These are phyloP conservation scores for Sporothrix humicola DNA, from an alignment of 2,329 filamentous ascomycete genomes.

Conservation along the genomic window DNA sequence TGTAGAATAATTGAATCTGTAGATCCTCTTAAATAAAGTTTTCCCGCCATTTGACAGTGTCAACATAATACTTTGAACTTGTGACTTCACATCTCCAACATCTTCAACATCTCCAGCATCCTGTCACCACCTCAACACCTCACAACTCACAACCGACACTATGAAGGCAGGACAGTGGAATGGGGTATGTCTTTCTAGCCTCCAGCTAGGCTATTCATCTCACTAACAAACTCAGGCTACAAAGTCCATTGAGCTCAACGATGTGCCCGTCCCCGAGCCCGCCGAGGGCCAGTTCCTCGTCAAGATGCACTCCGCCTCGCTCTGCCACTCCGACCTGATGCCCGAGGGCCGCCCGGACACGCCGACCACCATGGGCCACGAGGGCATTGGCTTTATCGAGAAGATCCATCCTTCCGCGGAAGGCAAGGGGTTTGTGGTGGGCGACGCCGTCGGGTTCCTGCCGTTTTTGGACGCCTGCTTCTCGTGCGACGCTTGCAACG, in stretches of 20 bases:
- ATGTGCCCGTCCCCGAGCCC: conserved; percentile 26
- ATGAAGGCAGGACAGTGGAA: conserved; percentile 23
- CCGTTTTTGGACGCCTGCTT: conserved; percentile 40
- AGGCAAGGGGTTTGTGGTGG: conserved; percentile 49
- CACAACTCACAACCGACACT: neutral
- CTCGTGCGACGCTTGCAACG: conserved; percentile 39
- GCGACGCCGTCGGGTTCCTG: conserved; percentile 29
- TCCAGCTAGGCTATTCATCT: too few relatives aligned
- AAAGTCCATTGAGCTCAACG: conserved; percentile 27
- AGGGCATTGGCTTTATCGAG: conserved; percentile 67
- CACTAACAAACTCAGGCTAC: too few relatives aligned
- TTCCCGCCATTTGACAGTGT: too few relatives aligned
- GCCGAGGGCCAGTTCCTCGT: conserved; percentile 27
- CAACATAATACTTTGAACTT: too few relatives aligned
- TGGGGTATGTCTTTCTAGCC: neutral
- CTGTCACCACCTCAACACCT: neutral
- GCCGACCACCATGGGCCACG: conserved; percentile 57
- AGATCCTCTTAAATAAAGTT: neutral
- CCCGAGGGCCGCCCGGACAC: conserved; percentile 23
- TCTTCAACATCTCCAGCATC: neutral
- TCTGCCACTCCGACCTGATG: conserved; percentile 33
- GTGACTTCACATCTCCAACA: neutral
- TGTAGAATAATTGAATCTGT: neutral
- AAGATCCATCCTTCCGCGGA: conserved; percentile 63
- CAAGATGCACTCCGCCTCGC: conserved; percentile 25